phyloP scores from a whole-genome alignment of 805 yeast species.

The Kodamaea restingae region DNA sequence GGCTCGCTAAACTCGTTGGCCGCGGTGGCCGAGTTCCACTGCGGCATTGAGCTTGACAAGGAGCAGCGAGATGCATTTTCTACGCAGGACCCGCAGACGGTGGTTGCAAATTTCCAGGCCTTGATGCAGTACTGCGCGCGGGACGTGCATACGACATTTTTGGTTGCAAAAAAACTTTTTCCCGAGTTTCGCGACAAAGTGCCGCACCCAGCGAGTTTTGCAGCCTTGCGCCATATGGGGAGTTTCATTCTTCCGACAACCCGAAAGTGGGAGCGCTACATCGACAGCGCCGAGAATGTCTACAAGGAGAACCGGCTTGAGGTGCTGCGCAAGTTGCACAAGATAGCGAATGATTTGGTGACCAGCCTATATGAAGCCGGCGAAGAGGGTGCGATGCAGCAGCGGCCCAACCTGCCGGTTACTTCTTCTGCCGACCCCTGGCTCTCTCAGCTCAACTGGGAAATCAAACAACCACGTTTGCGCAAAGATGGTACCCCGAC shows the following conservation, averaged over 20 bases:
- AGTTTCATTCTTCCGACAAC: constrained; percentile 77
- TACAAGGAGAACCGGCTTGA: constrained; percentile 55
- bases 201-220: constrained; percentile 94
- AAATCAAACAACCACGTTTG: constrained; percentile 50
- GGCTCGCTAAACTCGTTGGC: constrained; percentile 78
- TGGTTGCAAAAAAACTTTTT: constrained; percentile 61
- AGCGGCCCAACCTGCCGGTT: no score
- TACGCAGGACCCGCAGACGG: constrained; percentile 47
- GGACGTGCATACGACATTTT: constrained; percentile 75
- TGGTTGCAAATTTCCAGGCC: constrained; percentile 53
- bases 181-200: constrained; percentile 65
- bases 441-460: constrained; percentile 90
- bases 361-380: constrained; percentile 28
- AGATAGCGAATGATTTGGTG: constrained; percentile 59
- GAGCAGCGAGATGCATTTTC: constrained; percentile 61
- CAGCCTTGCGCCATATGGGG: constrained; percentile 74
- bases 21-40: constrained; percentile 76
- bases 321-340: constrained; percentile 55
- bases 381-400: no score
- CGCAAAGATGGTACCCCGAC: constrained; percentile 67
- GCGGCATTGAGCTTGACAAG: constrained; percentile 66
- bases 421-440: constrained; percentile 67
- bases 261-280: constrained; percentile 65
- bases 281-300: constrained; percentile 61
- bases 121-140: constrained; percentile 78